Base-by-base conservation (phyloP, 495 filamentous ascomycete genomes). In the Oidiodendron maius region DNA sequence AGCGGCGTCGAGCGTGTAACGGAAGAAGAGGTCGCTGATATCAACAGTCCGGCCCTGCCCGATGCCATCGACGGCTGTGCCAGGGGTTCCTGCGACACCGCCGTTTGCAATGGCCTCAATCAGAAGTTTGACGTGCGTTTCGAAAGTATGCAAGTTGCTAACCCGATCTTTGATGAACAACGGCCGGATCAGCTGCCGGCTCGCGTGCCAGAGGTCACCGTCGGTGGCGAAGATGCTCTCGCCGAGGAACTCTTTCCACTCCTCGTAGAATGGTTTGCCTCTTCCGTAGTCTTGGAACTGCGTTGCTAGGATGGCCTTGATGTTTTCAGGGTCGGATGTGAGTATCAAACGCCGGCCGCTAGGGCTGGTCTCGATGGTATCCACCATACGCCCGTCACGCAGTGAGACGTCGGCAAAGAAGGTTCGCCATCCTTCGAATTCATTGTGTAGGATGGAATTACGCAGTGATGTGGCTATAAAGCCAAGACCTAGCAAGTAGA, bases 101-200 rank as follows among this genome's bases (percentile, higher is more conserved):
- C 80, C 24, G 82, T 71, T 38, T 80, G 75, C 0, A 28, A 90
- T 81, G 40, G 69, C 59, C 22, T 63, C 54, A 61, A 81, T 70
- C 32, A 91, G 69, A 38, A 77, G 75, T 56, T 82, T 70, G 2
- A 89, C 75, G 65, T 94, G 85, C 9, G 71, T 69, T 65, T 95
- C 89, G 45, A 93, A 91, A 43, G 82, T 78, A 32, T 89, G 77
- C 9, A 94, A 72, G 60, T 95, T 86, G 28, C 80, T 78, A 35
- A 95, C 79, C 17, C 88, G 83, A 49, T 93, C 85, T 45, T 85
- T 80, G 42, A 80, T 76, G 64, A 95, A 96, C 65, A 91, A 88
- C 2, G 90, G 89, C 4, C 88, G 72, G 44, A 95, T 80, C 46
- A 60, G 28, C 52, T 87, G 82, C 28, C 89, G 81, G 36, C 80